Conservation (phyloP, 2,329 filamentous ascomycete genomes). For the Coniochaeta sp. region DNA sequence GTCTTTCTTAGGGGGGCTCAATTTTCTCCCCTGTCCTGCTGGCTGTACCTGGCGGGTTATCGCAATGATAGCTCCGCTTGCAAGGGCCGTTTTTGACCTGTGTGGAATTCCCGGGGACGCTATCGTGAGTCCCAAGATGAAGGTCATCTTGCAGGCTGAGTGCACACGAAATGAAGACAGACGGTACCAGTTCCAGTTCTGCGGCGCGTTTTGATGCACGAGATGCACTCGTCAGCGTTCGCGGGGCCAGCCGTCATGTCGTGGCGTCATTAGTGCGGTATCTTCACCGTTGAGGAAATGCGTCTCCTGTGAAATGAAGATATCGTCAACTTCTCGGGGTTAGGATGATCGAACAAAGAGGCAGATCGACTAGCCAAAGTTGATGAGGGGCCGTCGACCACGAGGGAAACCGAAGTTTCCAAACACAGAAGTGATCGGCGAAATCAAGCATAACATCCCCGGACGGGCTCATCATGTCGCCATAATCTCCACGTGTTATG, state of each 20-base stretch:
- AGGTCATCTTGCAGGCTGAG: not conserved
- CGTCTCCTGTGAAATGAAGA: no score
- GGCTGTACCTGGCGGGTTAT: not conserved
- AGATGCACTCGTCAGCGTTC: not conserved
- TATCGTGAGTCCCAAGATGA: not conserved
- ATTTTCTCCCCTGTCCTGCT: not conserved
- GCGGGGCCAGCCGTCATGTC: not conserved
- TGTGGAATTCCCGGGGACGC: not conserved
- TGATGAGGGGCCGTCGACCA: not conserved
- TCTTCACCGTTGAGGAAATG: no score
- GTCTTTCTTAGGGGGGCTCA: not conserved
- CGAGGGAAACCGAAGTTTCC: not conserved
- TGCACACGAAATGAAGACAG: no score
- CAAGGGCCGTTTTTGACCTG: not conserved
- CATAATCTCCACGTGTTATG: not conserved
- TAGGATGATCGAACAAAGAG: no score
- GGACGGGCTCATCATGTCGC: not conserved
- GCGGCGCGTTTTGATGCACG: not conserved
- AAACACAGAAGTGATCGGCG: conserved; percentile 3
- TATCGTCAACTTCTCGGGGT: no score
- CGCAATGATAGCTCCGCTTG: not conserved
- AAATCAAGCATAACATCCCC: not conserved
- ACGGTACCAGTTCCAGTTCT: no score
- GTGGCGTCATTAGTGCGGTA: not conserved
- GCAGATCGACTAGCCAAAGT: not conserved